phyloP scores from a whole-genome alignment of 164 flowering plant genomes.

The Euptelea pleiosperma region DNA sequence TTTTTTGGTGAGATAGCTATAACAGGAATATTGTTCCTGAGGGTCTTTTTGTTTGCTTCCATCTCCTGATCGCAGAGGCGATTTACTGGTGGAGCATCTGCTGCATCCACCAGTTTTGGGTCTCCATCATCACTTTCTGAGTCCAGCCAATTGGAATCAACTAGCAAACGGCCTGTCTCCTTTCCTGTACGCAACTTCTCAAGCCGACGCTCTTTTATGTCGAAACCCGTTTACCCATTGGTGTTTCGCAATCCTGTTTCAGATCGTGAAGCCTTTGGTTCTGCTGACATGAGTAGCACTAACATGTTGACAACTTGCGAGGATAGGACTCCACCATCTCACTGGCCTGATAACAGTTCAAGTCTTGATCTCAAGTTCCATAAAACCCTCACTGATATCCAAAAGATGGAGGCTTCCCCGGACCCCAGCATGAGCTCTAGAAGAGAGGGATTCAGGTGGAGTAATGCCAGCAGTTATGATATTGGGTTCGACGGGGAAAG shows the following conservation, averaged over 20 bases:
- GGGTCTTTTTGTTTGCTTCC: not conserved
- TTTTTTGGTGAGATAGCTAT: not conserved
- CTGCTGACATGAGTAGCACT: slow-evolving; percentile 20
- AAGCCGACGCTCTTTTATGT: slow-evolving; percentile 34
- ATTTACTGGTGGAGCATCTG: slow-evolving; percentile 21
- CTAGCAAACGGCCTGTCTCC: slow-evolving; percentile 28
- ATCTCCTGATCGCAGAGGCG: slow-evolving; percentile 25
- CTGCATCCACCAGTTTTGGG: slow-evolving; percentile 29
- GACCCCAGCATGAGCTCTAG: slow-evolving; percentile 38
- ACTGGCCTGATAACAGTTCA: slow-evolving; percentile 28
- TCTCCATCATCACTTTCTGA: slow-evolving; percentile 46
- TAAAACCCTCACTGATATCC: slow-evolving; percentile 32
- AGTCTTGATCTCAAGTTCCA: slow-evolving; percentile 31
- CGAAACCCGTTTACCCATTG: slow-evolving; percentile 48
- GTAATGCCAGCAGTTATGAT: slow-evolving; percentile 46
- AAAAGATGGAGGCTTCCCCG: slow-evolving; percentile 37
- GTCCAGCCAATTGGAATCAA: slow-evolving; percentile 31
- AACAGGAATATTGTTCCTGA: not conserved
- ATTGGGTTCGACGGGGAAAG: slow-evolving; percentile 40
- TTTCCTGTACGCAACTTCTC: slow-evolving; percentile 24
- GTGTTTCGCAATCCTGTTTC: slow-evolving; percentile 43
- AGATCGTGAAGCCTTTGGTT: slow-evolving; percentile 28
- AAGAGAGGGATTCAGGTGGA: slow-evolving; percentile 49
- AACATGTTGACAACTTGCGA: slow-evolving; percentile 32
- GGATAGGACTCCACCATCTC: slow-evolving; percentile 23